Evolutionary conservation across 2,329 filamentous ascomycete genomes (phyloP).

Genomic region (Exophiala bonariae): DNA sequence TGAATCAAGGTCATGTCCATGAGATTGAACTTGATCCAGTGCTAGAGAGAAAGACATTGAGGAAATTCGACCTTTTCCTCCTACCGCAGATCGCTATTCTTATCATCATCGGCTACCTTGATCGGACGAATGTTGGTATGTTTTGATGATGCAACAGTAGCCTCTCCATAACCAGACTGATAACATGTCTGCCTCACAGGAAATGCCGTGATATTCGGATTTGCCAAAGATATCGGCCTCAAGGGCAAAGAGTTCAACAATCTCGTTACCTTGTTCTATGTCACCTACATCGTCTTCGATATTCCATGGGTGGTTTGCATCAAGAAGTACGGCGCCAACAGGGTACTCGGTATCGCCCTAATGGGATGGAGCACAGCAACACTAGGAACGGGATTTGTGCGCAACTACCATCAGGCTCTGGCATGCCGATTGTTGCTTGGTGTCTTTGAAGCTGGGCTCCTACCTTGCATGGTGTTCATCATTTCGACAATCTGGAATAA

Average conservation of each 20-base stretch:
- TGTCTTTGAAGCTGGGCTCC: constrained; percentile 39
- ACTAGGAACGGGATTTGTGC: constrained; percentile 51
- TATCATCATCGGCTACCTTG: constrained; percentile 8
- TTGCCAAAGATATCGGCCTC: constrained; percentile 30
- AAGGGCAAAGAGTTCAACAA: constrained; percentile 36
- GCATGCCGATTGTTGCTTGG: constrained; percentile 49
- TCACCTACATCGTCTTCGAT: constrained; percentile 41
- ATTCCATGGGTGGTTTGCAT: constrained; percentile 29
- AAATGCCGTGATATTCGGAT: constrained; percentile 1
- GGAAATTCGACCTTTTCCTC: constrained; percentile 20
- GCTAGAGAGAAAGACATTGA: constrained; percentile 10
- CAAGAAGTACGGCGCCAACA: constrained; percentile 9
- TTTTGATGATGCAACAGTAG: not conserved
- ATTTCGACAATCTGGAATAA: constrained; percentile 11
- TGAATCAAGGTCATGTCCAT: not conserved
- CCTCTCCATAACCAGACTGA: not conserved
- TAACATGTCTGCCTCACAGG: not conserved
- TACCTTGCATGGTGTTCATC: constrained; percentile 4
- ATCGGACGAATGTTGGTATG: constrained; percentile 9
- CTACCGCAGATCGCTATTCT: constrained; percentile 13
- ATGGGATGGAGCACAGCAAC: constrained; percentile 36
- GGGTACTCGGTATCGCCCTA: constrained; percentile 25
- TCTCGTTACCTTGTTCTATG: constrained; percentile 41
- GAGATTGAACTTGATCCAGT: constrained; percentile 15
- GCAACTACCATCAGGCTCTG: constrained; percentile 51